A percentile compares a stretch with the other conserved stretches of the same genome.
Conservation (phyloP, 208 protist genomes). For the Acanthamoeba quina region DNA sequence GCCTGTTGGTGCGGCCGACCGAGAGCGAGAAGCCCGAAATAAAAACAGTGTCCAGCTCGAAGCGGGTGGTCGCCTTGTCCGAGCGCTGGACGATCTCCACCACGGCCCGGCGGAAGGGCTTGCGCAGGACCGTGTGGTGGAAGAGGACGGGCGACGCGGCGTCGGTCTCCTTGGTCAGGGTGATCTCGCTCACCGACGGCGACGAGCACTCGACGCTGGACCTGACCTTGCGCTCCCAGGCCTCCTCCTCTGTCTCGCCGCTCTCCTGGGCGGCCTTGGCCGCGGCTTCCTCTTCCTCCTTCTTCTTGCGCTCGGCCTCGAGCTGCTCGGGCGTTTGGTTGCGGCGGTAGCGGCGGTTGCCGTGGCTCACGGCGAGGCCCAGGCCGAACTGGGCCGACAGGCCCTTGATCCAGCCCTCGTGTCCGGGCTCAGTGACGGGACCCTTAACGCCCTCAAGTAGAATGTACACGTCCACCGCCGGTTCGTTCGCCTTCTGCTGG, state of each 20-base stretch:
- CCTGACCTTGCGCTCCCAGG: neutral
- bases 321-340: neutral
- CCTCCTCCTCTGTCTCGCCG: constrained; percentile 29
- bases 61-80: neutral
- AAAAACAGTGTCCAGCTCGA: constrained; percentile 27
- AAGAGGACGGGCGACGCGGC: constrained; percentile 1
- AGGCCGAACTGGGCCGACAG: constrained; percentile 6
- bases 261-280: neutral
- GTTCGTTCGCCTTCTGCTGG: too few species aligned
- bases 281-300: constrained; percentile 3
- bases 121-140: neutral
- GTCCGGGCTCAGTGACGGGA: neutral
- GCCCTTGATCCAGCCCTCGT: constrained; percentile 14
- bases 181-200: constrained; percentile 22
- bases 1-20: neutral
- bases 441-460: neutral
- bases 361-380: neutral
- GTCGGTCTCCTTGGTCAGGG: constrained; percentile 15
- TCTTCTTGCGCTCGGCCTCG: constrained; percentile 22
- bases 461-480: constrained; percentile 4
- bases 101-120: neutral
- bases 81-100: neutral
- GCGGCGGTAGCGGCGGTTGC: neutral
- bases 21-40: constrained; percentile 33
- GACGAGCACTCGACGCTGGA: neutral